phyloP scores from a whole-genome alignment of 192 early-diverging fungal genomes.

The Coemansia sp. region DNA sequence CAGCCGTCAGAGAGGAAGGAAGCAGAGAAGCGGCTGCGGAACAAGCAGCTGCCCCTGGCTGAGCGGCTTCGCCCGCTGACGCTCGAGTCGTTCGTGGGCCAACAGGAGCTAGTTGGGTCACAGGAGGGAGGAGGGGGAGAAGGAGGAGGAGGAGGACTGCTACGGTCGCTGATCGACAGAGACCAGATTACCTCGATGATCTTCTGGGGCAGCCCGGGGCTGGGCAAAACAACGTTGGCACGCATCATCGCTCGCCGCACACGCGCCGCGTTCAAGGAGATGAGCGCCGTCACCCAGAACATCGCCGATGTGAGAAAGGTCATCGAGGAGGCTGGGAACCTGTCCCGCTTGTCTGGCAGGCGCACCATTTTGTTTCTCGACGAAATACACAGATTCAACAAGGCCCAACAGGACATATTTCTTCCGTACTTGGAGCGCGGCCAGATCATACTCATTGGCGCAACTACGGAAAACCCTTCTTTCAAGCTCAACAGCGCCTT shows the following conservation, averaged over 20 bases:
- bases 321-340: slow-evolving; percentile 69
- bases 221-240: slow-evolving; percentile 67
- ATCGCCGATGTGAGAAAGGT: slow-evolving; percentile 67
- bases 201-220: slow-evolving; percentile 71
- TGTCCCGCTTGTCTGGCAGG: slow-evolving; percentile 58
- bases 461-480: slow-evolving; percentile 83
- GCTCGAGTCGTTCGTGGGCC: slow-evolving; percentile 74
- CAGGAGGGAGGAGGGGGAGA: not conserved
- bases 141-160: slow-evolving; percentile 38
- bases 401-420: slow-evolving; percentile 87
- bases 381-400: slow-evolving; percentile 90
- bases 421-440: slow-evolving; percentile 79
- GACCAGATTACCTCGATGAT: slow-evolving; percentile 77
- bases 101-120: slow-evolving; percentile 68
- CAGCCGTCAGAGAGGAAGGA: not conserved
- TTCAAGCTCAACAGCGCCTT: slow-evolving; percentile 84
- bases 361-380: slow-evolving; percentile 82
- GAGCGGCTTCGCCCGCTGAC: slow-evolving; percentile 50
- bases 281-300: slow-evolving; percentile 62
- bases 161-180: slow-evolving; percentile 66
- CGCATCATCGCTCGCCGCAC: slow-evolving; percentile 58
- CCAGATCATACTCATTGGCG: slow-evolving; percentile 68
- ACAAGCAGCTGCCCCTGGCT: slow-evolving; percentile 39
- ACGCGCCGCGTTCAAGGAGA: slow-evolving; percentile 47
- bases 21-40: slow-evolving; percentile 24